Evolutionary conservation across 1,139 yeast species (phyloP), one percentile per base, ranked within the genome.

Genomic region (Sugiyamaella sp.): DNA sequence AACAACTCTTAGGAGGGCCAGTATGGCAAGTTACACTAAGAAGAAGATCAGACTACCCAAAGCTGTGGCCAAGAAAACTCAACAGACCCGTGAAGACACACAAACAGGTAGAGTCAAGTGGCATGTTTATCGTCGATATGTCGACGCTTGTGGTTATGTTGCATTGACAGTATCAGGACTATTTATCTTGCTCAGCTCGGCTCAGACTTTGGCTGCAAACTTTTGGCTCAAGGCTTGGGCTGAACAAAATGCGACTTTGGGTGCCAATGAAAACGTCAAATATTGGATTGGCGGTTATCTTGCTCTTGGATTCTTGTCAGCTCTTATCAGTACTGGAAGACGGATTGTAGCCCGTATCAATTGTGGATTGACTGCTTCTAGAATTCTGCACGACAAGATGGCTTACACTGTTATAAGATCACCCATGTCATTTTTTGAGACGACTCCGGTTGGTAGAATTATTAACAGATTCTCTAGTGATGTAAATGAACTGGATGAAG

Each of bases 181-280:
- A 22, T 55, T 69, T 17, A 67, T 85, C 25, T 52, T 75, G 22
- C 25, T 71, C 0, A 74, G 84, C 6, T 81, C 82, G 63, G 60
- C 82, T 45, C 69, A 82, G 52, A 78, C 80, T 51, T 73, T 81
- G 32, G 67, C 71, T 5, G 77, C 90, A 35, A 88, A 85, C 64
- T 77, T 89, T 56, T 91, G 98, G 98, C 80, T 91, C 64, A 91
- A 91, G 68, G 88, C 86, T 66, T 91, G 97, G 98, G 89, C 96
- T 14, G 97, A 89, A 68, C 81, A 85, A 25, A 90, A 91, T 66
- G 79, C 89, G 3, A 72, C 69, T 49, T 69, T 73, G 46, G 90
- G 90, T 27, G 76, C 74, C 57, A 89, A 91, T 68, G 91, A 96
- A 1, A 66, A 81, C 51, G 81, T 86, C 20, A 74, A 73, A 44